Percentiles rank a stretch among this genome's conserved stretches.
Evolutionary conservation across 2,329 filamentous ascomycete genomes (phyloP).

Genomic region (Fusarium nurragi): DNA sequence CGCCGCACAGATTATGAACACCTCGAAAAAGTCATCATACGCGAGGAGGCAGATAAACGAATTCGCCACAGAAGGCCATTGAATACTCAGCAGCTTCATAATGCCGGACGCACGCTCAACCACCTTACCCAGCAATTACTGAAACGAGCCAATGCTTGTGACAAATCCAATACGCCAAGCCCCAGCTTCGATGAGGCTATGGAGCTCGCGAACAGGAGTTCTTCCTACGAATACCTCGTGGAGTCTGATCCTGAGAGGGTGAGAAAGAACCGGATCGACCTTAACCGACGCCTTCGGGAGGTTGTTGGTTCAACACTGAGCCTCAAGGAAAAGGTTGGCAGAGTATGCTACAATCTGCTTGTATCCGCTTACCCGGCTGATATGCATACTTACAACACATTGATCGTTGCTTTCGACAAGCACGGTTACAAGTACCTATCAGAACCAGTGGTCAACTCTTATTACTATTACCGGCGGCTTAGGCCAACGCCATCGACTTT

Average conservation of each 20-base stretch:
- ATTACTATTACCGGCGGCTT: conserved; percentile 56
- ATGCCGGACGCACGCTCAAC: conserved; percentile 41
- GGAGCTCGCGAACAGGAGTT: conserved; percentile 27
- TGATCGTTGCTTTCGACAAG: conserved; percentile 72
- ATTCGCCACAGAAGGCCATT: conserved; percentile 37
- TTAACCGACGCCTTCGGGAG: conserved; percentile 48
- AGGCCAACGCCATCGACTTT: conserved; percentile 60
- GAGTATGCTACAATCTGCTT: conserved; percentile 73
- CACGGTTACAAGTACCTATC: conserved; percentile 60
- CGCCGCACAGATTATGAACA: conserved; percentile 45
- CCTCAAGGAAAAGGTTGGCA: conserved; percentile 50
- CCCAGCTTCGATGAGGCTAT: conserved; percentile 47
- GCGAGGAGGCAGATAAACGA: conserved; percentile 42
- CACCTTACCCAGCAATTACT: conserved; percentile 47
- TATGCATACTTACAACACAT: conserved; percentile 74
- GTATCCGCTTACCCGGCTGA: conserved; percentile 69
- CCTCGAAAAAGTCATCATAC: conserved; percentile 45
- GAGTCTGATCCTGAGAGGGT: conserved; percentile 44
- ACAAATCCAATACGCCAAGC: conserved; percentile 33
- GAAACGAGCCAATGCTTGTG: conserved; percentile 40
- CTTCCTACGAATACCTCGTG: conserved; percentile 40
- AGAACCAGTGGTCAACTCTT: conserved; percentile 62
- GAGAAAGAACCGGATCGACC: conserved; percentile 33
- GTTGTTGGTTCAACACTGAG: conserved; percentile 41
- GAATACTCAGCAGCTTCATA: conserved; percentile 43